Conservation (phyloP, 23 red algal species). For the Gracilariopsis chorda region DNA sequence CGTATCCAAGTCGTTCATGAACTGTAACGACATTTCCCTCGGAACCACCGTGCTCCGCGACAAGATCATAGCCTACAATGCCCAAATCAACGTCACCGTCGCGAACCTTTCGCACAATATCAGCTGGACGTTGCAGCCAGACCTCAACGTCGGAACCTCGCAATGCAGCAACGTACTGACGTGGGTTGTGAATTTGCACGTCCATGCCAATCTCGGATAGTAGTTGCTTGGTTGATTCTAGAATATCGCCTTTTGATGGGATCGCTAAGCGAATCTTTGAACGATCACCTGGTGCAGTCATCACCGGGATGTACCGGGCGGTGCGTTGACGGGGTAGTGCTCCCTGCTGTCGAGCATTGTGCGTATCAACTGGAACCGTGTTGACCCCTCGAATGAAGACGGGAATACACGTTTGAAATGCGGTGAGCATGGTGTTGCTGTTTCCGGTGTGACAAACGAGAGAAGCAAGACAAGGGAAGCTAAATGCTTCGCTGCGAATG, state of each 20-base stretch:
- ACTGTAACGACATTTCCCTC: constrained; percentile 42
- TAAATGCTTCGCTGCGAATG: too few species aligned
- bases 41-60: constrained; percentile 84
- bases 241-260: constrained; percentile 93
- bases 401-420: neutral
- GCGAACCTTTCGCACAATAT: constrained; percentile 96
- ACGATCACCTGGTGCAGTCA: neutral
- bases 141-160: constrained; percentile 82
- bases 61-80: constrained; percentile 87
- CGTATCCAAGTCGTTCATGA: constrained; percentile 89
- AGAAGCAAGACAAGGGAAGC: too few species aligned
- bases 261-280: constrained; percentile 84
- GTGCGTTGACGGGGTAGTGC: neutral
- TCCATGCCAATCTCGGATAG: constrained; percentile 79
- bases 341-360: neutral
- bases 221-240: constrained; percentile 56
- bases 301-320: neutral
- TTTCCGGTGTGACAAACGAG: too few species aligned
- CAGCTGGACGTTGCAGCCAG: constrained; percentile 95
- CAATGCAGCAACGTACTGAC: constrained; percentile 87
- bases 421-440: neutral
- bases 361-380: neutral
- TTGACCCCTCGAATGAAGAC: neutral
- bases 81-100: constrained; percentile 94
- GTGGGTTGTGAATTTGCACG: constrained; percentile 82